Evolutionary conservation across 257 asterid species (phyloP).

Genomic region (Solanum clarkiae): DNA sequence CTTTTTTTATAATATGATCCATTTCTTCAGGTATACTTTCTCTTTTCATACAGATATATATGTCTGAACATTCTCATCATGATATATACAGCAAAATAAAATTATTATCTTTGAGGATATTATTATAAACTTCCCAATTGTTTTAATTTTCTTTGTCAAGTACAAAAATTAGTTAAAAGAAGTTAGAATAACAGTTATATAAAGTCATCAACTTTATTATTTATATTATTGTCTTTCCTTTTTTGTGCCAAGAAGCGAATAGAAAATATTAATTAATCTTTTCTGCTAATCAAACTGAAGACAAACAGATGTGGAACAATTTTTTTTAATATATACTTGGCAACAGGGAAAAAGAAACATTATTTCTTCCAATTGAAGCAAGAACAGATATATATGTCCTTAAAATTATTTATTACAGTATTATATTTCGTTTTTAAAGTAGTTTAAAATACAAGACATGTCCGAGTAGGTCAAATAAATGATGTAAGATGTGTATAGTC

Average conservation of each 20-base stretch:
- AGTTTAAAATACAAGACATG: neutral
- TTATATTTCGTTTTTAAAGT: neutral
- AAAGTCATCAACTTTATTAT: neutral
- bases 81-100: neutral
- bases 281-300: neutral
- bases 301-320: neutral
- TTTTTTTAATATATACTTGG: too few relatives aligned
- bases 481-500: neutral
- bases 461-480: neutral
- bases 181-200: neutral
- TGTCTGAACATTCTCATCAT: neutral
- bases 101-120: neutral
- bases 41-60: neutral
- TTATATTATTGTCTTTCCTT: neutral
- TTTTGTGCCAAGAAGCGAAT: neutral
- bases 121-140: neutral
- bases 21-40: neutral
- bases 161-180: neutral
- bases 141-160: neutral
- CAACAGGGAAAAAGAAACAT: neutral
- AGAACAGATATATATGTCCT: neutral
- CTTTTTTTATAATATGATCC: neutral
- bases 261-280: neutral
- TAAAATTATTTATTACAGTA: neutral
- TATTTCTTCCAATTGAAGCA: neutral